Evolutionary conservation across 176 grass and related monocot species (phyloP), one percentile per base, ranked within the genome.

Genomic region (Calamus simplicifolius): DNA sequence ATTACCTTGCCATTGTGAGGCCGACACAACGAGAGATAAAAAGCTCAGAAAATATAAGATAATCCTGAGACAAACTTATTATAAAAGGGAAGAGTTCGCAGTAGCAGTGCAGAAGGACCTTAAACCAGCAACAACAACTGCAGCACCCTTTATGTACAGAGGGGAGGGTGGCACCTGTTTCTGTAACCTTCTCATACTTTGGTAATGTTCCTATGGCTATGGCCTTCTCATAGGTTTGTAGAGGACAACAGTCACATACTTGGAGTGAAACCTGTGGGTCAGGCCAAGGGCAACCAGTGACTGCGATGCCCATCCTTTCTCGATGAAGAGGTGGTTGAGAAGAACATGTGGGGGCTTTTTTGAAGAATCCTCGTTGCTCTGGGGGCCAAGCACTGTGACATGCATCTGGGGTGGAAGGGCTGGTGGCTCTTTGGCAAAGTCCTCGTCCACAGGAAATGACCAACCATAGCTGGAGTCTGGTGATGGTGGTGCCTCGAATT

Each of bases 301-400:
- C 72, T 82, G 79, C 8, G 88, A 85, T 4, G 75, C 77, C 68
- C 79, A 82, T 17, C 94, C 94, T 88, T 93, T 99, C 73, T 99
- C 88, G 1, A 99, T 80, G 51, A 85, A 93, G 27, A 99, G 64
- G 43, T 99, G 94, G 76, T 99, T 72, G 4, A 99, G 88, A 27
- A 79, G 81, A 0, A 89, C 85, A 30, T 99, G 94, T 38, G 78
- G 77, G 0, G 88, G 88, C 53, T 81, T 99, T n/a, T 19, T 18
- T 50, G 10, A 30, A 25, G 26, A 69, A 0, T 80, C 61, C 13
- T 74, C 69, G 0, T 66, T 19, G 64, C 25, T 74, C 16, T 86
- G 59, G 18, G 51, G 7, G 0, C 84, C 75, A 2, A 95, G 78
- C 30, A 66, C 85, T 16, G 89, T 76, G 50, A 82, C 59, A 15